Evolutionary conservation across 305 asterid genomes (phyloP).

Genomic region (Solanum hybrid): DNA sequence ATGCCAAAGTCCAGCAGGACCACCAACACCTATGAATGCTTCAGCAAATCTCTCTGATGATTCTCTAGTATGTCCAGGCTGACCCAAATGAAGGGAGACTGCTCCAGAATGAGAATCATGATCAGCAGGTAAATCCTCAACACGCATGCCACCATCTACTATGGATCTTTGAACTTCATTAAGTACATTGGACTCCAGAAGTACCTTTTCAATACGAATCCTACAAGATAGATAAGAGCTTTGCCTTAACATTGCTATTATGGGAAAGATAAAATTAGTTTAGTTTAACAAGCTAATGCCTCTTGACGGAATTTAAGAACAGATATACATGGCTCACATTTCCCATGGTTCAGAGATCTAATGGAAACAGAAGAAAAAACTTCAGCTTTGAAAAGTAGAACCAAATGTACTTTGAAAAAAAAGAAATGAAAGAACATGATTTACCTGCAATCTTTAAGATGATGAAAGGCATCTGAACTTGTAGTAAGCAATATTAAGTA

Average conservation of each 20-base stretch:
- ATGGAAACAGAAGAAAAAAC: not conserved
- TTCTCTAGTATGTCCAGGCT: conserved; percentile 36
- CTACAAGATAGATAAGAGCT: conserved; percentile 32
- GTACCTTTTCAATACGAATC: conserved; percentile 74
- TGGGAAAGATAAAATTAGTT: not conserved
- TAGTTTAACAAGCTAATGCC: not conserved
- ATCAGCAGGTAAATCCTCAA: conserved; percentile 63
- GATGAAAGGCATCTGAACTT: conserved; percentile 80
- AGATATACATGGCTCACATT: not conserved
- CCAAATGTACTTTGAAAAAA: not conserved
- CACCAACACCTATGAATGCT: conserved; percentile 53
- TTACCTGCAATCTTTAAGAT: conserved; percentile 93
- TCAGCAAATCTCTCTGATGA: conserved; percentile 38
- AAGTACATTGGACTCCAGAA: conserved; percentile 76
- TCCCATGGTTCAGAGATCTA: conserved; percentile 1
- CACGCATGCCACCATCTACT: conserved; percentile 79
- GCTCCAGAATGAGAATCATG: conserved; percentile 52
- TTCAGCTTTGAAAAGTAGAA: not conserved
- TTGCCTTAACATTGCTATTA: not conserved
- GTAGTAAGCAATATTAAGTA: conserved; percentile 84
- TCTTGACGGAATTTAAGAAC: not conserved
- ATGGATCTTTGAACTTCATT: conserved; percentile 88
- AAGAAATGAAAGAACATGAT: not conserved
- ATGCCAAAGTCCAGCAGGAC: conserved; percentile 99
- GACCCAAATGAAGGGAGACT: conserved; percentile 48